Conservation (phyloP, 306 rosid genomes). For the Lathyrus tuberosus region DNA sequence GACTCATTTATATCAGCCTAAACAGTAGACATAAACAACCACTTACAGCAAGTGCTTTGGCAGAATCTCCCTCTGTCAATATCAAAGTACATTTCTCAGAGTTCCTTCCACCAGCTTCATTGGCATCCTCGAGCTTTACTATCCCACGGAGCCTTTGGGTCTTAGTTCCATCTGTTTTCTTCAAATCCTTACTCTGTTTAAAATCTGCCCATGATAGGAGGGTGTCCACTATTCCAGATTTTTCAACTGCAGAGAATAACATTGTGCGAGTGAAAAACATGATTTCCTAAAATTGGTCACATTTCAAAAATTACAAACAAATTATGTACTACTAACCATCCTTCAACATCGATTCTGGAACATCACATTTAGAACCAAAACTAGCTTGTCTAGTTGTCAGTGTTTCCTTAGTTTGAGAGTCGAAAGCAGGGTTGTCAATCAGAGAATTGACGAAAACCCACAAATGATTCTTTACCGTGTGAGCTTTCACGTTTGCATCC, state of each 20-base stretch:
- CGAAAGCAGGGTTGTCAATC: conserved; percentile 95
- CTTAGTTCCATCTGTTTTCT: conserved; percentile 92
- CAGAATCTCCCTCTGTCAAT: conserved; percentile 97
- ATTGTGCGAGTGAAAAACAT: background rate
- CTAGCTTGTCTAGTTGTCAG: conserved; percentile 79
- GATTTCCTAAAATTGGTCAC: background rate
- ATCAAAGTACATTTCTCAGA: conserved; percentile 91
- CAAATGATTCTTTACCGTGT: conserved; percentile 84
- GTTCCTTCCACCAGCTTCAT: conserved; percentile 87
- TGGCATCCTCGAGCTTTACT: conserved; percentile 90
- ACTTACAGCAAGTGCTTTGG: conserved; percentile 96
- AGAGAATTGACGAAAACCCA: conserved; percentile 97
- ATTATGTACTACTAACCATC: conserved; percentile 57
- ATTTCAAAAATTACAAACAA: background rate
- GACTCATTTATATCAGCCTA: no score
- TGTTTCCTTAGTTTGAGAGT: conserved; percentile 96
- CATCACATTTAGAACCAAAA: conserved; percentile 89
- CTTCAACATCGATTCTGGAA: conserved; percentile 71
- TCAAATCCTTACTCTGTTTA: conserved; percentile 83
- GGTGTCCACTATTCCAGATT: conserved; percentile 85
- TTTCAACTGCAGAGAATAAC: conserved; percentile 58
- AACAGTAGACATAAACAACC: background rate
- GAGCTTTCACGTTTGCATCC: conserved; percentile 89
- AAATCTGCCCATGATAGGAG: conserved; percentile 95
- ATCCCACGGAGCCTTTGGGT: conserved; percentile 82